Evolutionary conservation across 179 eudicot species (phyloP), one percentile per base, ranked within the genome.

Genomic region (Drosera spatulata): DNA sequence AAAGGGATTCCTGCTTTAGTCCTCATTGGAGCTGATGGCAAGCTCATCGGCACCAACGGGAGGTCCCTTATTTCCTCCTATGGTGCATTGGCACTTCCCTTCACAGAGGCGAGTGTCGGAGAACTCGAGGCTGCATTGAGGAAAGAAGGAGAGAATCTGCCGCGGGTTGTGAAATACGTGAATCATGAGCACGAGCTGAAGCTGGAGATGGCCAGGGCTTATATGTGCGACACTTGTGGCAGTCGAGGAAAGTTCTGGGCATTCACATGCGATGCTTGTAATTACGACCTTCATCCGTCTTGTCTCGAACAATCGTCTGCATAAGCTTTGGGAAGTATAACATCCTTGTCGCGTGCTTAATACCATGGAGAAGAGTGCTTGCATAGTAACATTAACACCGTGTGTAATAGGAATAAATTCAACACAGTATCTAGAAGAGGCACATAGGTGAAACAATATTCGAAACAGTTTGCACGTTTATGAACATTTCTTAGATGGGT

Each of bases 191-290:
- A 83, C 22, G 75, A 66, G 63, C 81, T 83, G 11, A 74, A 73
- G 66, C 59, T 78, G 61, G 83, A 73, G 51, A 76, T 65, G 79
- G 81, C 80, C 2, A 75, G 71, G 57, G 83, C 78, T 12, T 83
- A 83, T 61, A 66, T 78, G 13, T 83, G 88, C 43, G 78, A 80
- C 55, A 70, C 69, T 59, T 83, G 88, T 60, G 59, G 53, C 60
- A 69, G 61, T 51, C 75, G 56, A 55, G 88, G 85, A 43, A 71
- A 62, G 70, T 78, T 78, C 42, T 83, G 88, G 85, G 67, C 88
- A 12, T 83, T 74, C 61, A 77, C 84, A 43, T 82, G 85, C 59
- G 63, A 62, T 40, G 73, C 66, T 41, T 80, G 83, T 61, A 75
- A 78, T 64, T 80, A 75, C 67, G 85, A 83, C 39, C 84, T 80